phyloP scores from a whole-genome alignment of 169 alveolate species.

The Plasmodium adleri region DNA sequence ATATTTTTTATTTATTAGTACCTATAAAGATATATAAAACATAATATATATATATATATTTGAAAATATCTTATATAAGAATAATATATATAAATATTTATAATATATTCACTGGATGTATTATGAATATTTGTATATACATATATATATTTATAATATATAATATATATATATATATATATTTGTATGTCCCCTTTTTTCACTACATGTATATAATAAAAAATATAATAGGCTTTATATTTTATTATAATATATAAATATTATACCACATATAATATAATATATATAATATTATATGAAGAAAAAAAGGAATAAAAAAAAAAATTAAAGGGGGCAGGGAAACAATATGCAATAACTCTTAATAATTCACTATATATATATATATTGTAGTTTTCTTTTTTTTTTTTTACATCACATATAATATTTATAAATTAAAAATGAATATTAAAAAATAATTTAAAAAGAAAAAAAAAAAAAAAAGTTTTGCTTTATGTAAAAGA shows the following conservation, averaged over 20 bases:
- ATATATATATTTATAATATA: too few relatives aligned
- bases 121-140: too few relatives aligned
- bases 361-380: not conserved
- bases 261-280: not conserved
- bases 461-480: conserved; percentile 1
- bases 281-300: not conserved
- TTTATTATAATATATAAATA: too few relatives aligned
- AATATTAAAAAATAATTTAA: not conserved
- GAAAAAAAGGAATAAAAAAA: not conserved
- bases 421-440: not conserved
- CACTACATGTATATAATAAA: conserved; percentile 15
- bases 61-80: too few relatives aligned
- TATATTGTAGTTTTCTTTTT: not conserved
- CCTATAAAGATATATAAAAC: too few relatives aligned
- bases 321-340: not conserved
- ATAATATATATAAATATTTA: too few relatives aligned
- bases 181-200: conserved; percentile 34
- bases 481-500: too few relatives aligned
- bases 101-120: too few relatives aligned
- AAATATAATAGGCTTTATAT: not conserved
- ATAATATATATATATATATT: too few relatives aligned
- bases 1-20: too few relatives aligned
- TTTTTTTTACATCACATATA: not conserved
- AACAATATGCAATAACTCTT: not conserved
- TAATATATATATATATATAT: too few relatives aligned